A percentile compares a stretch with the other conserved stretches of the same genome.
Evolutionary conservation across 176 grass and related monocot genomes (phyloP).

Genomic region (Alopecurus myosuroides): DNA sequence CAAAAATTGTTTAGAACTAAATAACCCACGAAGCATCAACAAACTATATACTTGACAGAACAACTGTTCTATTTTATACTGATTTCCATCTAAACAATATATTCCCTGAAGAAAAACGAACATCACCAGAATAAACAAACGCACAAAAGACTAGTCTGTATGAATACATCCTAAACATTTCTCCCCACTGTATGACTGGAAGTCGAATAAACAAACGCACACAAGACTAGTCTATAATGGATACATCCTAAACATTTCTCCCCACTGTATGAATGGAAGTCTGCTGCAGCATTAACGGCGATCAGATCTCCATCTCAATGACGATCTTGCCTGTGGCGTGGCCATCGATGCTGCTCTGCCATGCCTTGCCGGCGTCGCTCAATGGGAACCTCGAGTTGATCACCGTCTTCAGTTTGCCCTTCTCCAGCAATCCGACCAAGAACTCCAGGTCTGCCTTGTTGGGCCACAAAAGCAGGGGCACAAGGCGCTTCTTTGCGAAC

Average conservation of each 20-base stretch:
- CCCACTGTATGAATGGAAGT: background rate
- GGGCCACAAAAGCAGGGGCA: conserved; percentile 26
- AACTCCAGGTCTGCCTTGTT: conserved; percentile 53
- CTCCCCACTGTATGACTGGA: background rate
- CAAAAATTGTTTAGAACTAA: background rate
- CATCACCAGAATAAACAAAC: background rate
- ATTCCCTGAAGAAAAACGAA: background rate
- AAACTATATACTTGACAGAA: background rate
- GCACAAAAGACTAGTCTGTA: background rate
- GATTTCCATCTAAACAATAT: background rate
- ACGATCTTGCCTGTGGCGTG: conserved; percentile 68
- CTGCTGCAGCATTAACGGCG: background rate
- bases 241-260: background rate
- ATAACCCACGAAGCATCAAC: background rate
- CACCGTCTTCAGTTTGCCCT: conserved; percentile 50
- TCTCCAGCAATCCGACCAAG: conserved; percentile 48
- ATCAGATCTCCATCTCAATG: conserved; percentile 36
- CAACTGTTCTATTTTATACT: background rate
- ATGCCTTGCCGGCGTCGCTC: conserved; percentile 37
- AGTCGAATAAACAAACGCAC: background rate
- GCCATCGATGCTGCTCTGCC: conserved; percentile 71
- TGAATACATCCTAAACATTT: background rate
- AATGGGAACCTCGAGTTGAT: conserved; percentile 45
- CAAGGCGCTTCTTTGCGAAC: conserved; percentile 37
- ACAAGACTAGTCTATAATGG: background rate